These are phyloP conservation scores for Penicillium crystallinum DNA, from an alignment of 495 filamentous ascomycete species.

Conservation along the genomic window DNA sequence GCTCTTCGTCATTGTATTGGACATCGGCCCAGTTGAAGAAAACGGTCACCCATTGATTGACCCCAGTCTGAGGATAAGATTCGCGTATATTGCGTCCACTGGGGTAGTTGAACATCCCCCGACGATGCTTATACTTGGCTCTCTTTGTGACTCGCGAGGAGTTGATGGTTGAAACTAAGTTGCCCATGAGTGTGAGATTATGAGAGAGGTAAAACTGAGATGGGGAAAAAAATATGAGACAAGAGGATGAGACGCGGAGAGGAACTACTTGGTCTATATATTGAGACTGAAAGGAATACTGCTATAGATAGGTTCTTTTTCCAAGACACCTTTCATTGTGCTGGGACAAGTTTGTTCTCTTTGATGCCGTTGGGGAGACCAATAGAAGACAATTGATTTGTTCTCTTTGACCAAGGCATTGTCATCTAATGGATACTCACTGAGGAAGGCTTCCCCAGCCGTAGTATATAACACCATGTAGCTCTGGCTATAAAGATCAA, in stretches of 20 bases:
- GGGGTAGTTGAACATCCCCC: not conserved
- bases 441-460: not conserved
- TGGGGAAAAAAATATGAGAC: not conserved
- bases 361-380: not conserved
- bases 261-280: not conserved
- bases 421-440: not conserved
- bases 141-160: not conserved
- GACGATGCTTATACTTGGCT: not conserved
- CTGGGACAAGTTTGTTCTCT: not conserved
- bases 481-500: too few species aligned
- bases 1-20: not conserved
- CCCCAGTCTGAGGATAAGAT: not conserved
- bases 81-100: not conserved
- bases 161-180: not conserved
- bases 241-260: not conserved
- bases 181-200: not conserved
- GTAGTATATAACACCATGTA: too few species aligned
- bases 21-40: constrained; percentile 3
- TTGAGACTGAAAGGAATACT: not conserved
- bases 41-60: not conserved
- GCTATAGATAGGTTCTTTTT: not conserved
- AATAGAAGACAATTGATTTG: not conserved
- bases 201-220: not conserved
- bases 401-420: not conserved
- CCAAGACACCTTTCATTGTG: not conserved